Base-by-base conservation (phyloP, 768 basidiomycete genomes). In the Sutorius australiensis region DNA sequence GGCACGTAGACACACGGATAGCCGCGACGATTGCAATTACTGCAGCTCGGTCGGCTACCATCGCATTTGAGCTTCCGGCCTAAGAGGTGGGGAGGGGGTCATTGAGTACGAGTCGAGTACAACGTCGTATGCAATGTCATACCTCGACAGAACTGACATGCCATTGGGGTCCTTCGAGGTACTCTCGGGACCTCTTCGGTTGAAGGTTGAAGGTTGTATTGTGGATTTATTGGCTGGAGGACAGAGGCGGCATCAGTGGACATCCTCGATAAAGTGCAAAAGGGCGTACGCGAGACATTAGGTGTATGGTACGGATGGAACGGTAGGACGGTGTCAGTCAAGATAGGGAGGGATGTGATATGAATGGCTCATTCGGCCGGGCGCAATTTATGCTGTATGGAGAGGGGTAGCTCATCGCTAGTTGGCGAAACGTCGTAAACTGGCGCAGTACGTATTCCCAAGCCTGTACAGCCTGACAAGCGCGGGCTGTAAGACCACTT, bases 1-100 rank as follows among this genome's bases (percentile, higher is more conserved):
- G 87, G 82, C 19, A 73, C 62, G 64, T 88, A 89, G 41, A 63
- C 60, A 60, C 87, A 89, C 2, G 80, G 77, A 56, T 75, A 76
- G 21, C 76, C 75, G 33, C 87, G 78, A 52, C 76, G 76, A 61
- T 79, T 74, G 67, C 87, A 89, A 62, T 88, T 87, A 32, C 72
- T 74, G 65, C 87, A 89, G 33, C 79, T 78, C 3, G 84, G 84
- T 28, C 78, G 77, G 47, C 65, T 58, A 13, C 87, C 87, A 59
- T 87, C 84, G 63, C 87, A 89, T 68, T 87, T 88, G 50, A 89
- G 66, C 67, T 87, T 87, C 54, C 86, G 76, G 6, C 82, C 86
- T 87, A 58, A 37, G 9, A 37, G 27, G 51, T 21, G n/a, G 11
- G 39, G 9, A 37, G 27, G 51, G 28, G n/a, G 11, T 6, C 9